Evolutionary conservation across 306 rosid genomes (phyloP), one percentile per base, ranked within the genome.

Genomic region (Citrullus colocynthis): DNA sequence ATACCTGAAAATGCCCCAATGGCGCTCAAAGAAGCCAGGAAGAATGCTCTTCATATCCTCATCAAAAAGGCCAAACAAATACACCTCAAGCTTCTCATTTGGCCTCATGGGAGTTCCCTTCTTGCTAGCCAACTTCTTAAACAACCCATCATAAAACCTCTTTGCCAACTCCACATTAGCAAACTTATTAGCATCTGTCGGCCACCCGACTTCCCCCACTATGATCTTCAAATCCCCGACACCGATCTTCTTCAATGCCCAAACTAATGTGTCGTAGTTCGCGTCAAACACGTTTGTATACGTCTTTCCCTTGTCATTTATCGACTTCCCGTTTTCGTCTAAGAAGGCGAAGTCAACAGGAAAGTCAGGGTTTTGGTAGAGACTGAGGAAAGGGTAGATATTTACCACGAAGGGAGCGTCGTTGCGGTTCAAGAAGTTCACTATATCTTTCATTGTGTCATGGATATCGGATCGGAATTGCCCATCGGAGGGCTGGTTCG

Each of bases 161-260:
- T 82, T 45, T 0, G 96, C 97, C 21, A 75, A 32, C 1, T 67
- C 30, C 13, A 3, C 0, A 45, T 24, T 90, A 6, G 85, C 96
- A 6, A 78, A 63, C 17, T 56, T 81, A 81, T 84, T 54, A 2
- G 89, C 93, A 6, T 91, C 96, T 0, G 98, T 89, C 2, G 98
- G 98, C 98, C 97, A 94, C 9, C 98, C 98, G 6, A 90, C 85
- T 81, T 92, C 98, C 0, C 97, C 98, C 1, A 94, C 80, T 1
- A 77, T 1, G 76, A 94, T 90, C 16, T 80, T 10, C 77, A 90
- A 6, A 28, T 87, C 72, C 0, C 83, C 82, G 17, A 48, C 78
- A 1, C 95, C 95, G 0, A 18, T 30, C 44, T 85, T 87, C 55
- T 74, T 92, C 9, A 91, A 64, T 1, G 98, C 58, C 86, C 83